phyloP scores from a whole-genome alignment of 2,329 filamentous ascomycete species.

The Mycosphaerella sp. region DNA sequence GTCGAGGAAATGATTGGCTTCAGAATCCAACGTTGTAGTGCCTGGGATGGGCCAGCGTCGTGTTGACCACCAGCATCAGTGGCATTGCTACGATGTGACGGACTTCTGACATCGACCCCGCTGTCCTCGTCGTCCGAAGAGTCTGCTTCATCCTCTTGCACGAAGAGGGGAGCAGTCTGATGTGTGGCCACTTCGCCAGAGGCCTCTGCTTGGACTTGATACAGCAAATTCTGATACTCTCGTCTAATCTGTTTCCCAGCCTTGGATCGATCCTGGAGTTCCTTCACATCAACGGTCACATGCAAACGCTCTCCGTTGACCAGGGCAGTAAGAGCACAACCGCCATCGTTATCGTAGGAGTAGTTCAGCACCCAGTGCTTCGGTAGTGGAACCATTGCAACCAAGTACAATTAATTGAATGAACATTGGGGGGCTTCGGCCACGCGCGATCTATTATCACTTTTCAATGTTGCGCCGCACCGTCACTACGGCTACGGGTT shows the following conservation, averaged over 20 bases:
- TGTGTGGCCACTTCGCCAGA: slow-evolving; percentile 10
- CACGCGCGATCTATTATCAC: not conserved
- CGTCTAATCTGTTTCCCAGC: slow-evolving; percentile 18
- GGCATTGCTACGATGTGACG: not conserved
- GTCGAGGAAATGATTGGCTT: slow-evolving; percentile 21
- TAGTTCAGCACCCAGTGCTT: slow-evolving; percentile 31
- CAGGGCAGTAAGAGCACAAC: slow-evolving; percentile 31
- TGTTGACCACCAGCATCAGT: slow-evolving; percentile 20
- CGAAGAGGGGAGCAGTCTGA: slow-evolving; percentile 17
- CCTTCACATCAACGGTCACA: slow-evolving; percentile 27
- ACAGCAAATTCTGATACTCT: slow-evolving; percentile 24
- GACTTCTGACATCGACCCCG: slow-evolving; percentile 24
- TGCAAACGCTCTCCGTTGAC: slow-evolving; percentile 31
- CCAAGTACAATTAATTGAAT: not conserved
- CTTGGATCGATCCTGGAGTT: slow-evolving; percentile 21
- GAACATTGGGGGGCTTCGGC: not conserved
- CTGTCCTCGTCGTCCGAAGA: slow-evolving; percentile 26
- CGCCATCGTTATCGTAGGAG: slow-evolving; percentile 30
- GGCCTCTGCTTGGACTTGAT: slow-evolving; percentile 19
- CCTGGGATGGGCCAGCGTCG: slow-evolving; percentile 13
- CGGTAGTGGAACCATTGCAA: slow-evolving; percentile 19
- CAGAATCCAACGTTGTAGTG: slow-evolving; percentile 31
- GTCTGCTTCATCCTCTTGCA: slow-evolving; percentile 20
- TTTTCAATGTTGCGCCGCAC: not conserved
- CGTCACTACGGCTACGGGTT: slow-evolving; percentile 1